Evolutionary conservation across 2,329 filamentous ascomycete species (phyloP), one percentile per base, ranked within the genome.

Genomic region (Lachnellula occidentalis): DNA sequence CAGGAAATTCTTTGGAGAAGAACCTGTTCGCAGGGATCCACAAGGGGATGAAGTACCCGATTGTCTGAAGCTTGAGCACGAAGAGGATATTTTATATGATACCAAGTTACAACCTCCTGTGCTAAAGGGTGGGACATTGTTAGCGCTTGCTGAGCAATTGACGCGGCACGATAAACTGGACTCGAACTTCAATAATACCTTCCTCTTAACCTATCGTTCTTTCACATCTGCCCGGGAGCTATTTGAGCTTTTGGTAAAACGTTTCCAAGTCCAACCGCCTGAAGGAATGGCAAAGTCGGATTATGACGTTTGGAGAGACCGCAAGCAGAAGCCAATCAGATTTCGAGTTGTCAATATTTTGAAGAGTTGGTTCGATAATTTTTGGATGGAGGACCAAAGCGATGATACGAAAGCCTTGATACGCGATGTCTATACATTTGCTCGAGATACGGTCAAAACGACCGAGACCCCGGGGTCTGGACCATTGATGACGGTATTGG

Each of bases 361-460:
- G 47, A 97, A 97, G 78, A 95, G 85, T 72, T 99, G 94, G 94
- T 94, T 99, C 63, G 94, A 97, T 69, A 92, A 88, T 64, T 97
- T 94, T 71, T 99, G 94, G 94, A 96, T 97, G 91, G 94, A 99
- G 69, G 88, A 91, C 48, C 85, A 87, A 59, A 92, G 86, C 67
- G 88, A 92, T 50, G 85, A 89, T 47, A 95, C 86, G 45, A 90
- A 85, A 70, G 83, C 90, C 62, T 78, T 99, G 41, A 90, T 99
- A 60, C 86, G 90, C 56, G 85, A 92, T 61, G 90, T 97, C 9
- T 91, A 92, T 73, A 84, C 85, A 27, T 99, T 99, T 70, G 92
- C 92, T 2, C 88, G 88, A 64, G 91, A 96, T 63, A 91, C 89
- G 0, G 89, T 97, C 59, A 94, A 92, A 65, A 92, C 90, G 6